Evolutionary conservation across 352 stramenopile species (phyloP), one percentile per base, ranked within the genome.

Genomic region (Aphanomyces stellatus): DNA sequence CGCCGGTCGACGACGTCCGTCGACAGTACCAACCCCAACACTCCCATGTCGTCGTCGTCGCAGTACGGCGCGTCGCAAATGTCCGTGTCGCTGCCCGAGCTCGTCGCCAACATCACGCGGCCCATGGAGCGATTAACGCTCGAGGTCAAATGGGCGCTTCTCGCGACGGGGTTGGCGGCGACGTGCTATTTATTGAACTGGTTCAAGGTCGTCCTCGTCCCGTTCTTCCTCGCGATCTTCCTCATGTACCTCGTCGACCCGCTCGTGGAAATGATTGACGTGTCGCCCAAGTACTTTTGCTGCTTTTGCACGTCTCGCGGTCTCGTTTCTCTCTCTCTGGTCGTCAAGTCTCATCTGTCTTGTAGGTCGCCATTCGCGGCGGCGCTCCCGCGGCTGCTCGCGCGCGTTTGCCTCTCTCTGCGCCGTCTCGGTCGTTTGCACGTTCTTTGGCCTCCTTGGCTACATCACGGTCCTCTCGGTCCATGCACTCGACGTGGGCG

Each of bases 401-500:
- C 84, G 86, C 49, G 84, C 86, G 3, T 89, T 95, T 46, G 79
- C 86, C 31, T 95, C 86, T 34, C 69, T 92, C 7, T 88, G 87
- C 51, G 86, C 86, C 0, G 85, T 95, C 19, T 89, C 81, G 63
- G 76, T 95, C 51, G 85, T 95, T 53, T 93, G 82, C 63, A 82
- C 91, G 43, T 95, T 95, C 70, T 93, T 95, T 60, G 80, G 82
- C 33, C 71, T 95, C 37, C 72, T 95, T 13, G 86, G 86, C 28
- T 95, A 93, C 75, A 95, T 95, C 57, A 92, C 84, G 10, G 86
- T 95, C 53, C 75, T 95, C 13, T 95, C 86, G 4, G 82, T 95
- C 27, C 82, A 93, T 61, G 84, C 82, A 10, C 74, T 95, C 17
- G 82, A 95, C 59, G 79, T 84, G n/a, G 79, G 76, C 25, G 76